Evolutionary conservation across 495 filamentous ascomycete genomes (phyloP).

Genomic region (Staphylotrichum longicolle): DNA sequence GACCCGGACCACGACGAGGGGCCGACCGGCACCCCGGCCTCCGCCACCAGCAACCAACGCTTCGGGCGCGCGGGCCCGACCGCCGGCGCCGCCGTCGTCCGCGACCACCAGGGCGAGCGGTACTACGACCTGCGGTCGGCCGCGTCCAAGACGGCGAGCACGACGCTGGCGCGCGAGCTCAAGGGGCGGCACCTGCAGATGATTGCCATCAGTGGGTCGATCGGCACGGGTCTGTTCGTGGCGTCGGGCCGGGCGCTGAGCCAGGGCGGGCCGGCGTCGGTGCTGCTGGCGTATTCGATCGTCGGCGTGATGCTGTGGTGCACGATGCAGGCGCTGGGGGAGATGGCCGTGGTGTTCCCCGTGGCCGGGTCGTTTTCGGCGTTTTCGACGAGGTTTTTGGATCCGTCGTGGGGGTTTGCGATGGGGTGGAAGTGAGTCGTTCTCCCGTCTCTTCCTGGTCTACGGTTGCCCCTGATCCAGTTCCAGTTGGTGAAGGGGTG

Average conservation of each 20-base stretch:
- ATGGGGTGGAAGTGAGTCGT: slow-evolving; percentile 85
- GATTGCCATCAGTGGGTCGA: slow-evolving; percentile 96
- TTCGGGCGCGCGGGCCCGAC: too few species aligned
- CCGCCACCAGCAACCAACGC: too few species aligned
- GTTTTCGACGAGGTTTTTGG: slow-evolving; percentile 87
- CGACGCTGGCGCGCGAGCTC: slow-evolving; percentile 64
- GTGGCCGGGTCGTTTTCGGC: slow-evolving; percentile 91
- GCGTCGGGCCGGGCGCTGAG: slow-evolving; percentile 76
- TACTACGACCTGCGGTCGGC: slow-evolving; percentile 34
- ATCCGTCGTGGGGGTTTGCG: slow-evolving; percentile 95
- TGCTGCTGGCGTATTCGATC: slow-evolving; percentile 76
- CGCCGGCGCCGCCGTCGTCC: slow-evolving; percentile 8
- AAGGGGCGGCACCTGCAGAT: slow-evolving; percentile 90
- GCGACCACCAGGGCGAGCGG: slow-evolving; percentile 20
- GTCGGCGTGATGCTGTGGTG: slow-evolving; percentile 89
- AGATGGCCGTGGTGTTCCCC: slow-evolving; percentile 89
- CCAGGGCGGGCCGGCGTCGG: slow-evolving; percentile 78
- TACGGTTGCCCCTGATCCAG: not conserved
- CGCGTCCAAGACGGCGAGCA: slow-evolving; percentile 29
- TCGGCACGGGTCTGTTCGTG: slow-evolving; percentile 92
- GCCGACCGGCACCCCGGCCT: not conserved
- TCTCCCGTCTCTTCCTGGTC: too few species aligned
- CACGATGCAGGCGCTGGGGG: slow-evolving; percentile 87
- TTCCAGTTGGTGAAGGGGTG: not conserved
- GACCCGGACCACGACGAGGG: not conserved